Percentiles rank a stretch among this genome's conserved stretches.
These are phyloP conservation scores for Clathrospora elynae DNA, from an alignment of 2,329 filamentous ascomycete genomes.

Conservation along the genomic window DNA sequence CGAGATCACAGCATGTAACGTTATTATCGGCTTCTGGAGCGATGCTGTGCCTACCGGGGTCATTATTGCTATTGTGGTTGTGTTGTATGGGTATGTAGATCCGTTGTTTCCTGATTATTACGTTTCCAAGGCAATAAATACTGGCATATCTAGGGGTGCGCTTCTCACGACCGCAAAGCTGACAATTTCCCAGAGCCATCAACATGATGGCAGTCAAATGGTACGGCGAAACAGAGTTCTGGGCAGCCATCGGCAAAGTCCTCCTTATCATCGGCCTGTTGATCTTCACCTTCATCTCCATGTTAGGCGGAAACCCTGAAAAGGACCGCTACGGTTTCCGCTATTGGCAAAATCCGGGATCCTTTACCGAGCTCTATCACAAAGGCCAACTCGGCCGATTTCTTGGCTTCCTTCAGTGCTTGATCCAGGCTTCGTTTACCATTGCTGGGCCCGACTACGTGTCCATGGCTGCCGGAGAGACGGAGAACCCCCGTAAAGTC, in stretches of 20 bases:
- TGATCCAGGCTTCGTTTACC: conserved; percentile 64
- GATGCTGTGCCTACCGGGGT: conserved; percentile 63
- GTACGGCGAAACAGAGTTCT: conserved; percentile 68
- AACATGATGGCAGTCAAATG: conserved; percentile 67
- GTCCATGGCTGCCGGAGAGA: conserved; percentile 56
- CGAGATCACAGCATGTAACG: conserved; percentile 61
- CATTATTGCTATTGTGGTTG: conserved; percentile 65
- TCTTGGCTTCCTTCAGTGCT: conserved; percentile 75
- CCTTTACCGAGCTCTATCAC: conserved; percentile 69
- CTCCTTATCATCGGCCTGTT: conserved; percentile 54
- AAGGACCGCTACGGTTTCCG: conserved; percentile 56
- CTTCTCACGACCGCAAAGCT: conserved; percentile 6
- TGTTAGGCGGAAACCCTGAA: conserved; percentile 80
- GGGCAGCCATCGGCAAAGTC: conserved; percentile 66
- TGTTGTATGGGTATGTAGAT: conserved; percentile 61
- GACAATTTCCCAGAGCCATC: conserved; percentile 52
- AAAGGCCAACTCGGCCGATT: conserved; percentile 71
- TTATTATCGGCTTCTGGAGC: conserved; percentile 54
- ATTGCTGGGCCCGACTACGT: conserved; percentile 57
- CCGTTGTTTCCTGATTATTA: neutral
- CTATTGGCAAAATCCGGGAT: conserved; percentile 64
- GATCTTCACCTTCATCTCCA: conserved; percentile 73
- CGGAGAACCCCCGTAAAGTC: conserved; percentile 52
- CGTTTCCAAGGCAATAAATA: too few relatives aligned
- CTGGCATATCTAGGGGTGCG: neutral